Conservation (phyloP, 305 asterid genomes). For the Solanum aculeatissimum region DNA sequence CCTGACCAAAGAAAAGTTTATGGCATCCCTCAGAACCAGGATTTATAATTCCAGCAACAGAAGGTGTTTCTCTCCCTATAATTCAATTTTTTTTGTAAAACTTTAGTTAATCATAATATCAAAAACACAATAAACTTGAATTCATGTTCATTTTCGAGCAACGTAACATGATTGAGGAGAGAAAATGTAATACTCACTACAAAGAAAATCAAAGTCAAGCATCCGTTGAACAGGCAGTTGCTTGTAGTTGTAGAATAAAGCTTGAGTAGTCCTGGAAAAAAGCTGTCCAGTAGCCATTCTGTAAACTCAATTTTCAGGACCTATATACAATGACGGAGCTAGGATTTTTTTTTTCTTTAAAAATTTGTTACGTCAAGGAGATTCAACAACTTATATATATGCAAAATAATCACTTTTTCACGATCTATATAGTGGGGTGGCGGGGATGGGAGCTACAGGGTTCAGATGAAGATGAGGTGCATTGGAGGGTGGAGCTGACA, state of each 20-base stretch:
- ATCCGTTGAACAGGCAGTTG: conserved; percentile 92
- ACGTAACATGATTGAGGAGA: not conserved
- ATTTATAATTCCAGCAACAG: conserved; percentile 94
- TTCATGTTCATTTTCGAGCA: not conserved
- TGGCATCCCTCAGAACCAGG: conserved; percentile 99
- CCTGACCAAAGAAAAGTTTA: conserved; percentile 94
- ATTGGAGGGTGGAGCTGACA: not conserved
- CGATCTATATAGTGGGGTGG: not conserved
- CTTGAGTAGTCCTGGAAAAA: conserved; percentile 58
- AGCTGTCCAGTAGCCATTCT: not conserved
- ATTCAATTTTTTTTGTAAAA: not conserved
- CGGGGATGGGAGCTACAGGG: not conserved
- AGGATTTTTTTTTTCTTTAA: not conserved
- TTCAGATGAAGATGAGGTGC: not conserved
- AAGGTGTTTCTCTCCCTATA: conserved; percentile 87
- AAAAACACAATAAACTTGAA: not conserved
- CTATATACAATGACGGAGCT: rapidly evolving
- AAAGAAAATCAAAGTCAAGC: conserved; percentile 99
- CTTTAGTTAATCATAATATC: not conserved
- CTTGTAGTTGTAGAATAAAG: conserved; percentile 86
- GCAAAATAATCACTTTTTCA: not conserved
- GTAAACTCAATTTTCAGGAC: not conserved
- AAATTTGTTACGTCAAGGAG: not conserved
- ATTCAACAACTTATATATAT: not conserved
- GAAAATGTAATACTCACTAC: conserved; percentile 30